These are phyloP conservation scores for Mortierella claussenii DNA, from an alignment of 192 early-diverging fungal genomes.

Conservation along the genomic window DNA sequence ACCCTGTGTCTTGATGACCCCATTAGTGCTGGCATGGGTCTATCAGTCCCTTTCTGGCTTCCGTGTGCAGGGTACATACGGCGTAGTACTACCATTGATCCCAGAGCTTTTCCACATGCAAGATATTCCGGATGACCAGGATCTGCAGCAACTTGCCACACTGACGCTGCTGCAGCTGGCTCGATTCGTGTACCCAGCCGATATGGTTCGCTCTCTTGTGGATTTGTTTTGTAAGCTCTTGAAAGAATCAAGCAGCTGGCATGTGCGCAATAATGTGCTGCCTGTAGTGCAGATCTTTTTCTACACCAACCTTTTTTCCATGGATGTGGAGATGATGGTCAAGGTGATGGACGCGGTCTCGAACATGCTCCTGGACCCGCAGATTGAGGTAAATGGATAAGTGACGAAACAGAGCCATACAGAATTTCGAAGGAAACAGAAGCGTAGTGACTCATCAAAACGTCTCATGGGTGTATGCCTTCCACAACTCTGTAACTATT, in stretches of 20 bases:
- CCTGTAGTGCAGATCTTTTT: constrained; percentile 89
- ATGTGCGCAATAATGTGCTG: constrained; percentile 79
- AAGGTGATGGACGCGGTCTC: constrained; percentile 77
- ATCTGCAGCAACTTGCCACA: constrained; percentile 70
- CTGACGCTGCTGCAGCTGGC: constrained; percentile 62
- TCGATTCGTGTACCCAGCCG: constrained; percentile 62
- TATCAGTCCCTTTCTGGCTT: constrained; percentile 63
- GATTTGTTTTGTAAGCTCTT: constrained; percentile 67
- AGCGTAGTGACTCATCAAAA: too few species aligned
- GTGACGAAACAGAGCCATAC: too few species aligned
- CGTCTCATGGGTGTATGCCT: too few species aligned
- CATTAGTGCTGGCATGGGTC: constrained; percentile 75
- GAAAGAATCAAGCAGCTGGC: constrained; percentile 75
- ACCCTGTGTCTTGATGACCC: too few species aligned
- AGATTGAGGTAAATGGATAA: constrained; percentile 82
- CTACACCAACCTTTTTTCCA: constrained; percentile 83
- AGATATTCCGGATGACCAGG: constrained; percentile 76
- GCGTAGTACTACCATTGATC: constrained; percentile 63
- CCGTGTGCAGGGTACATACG: constrained; percentile 65
- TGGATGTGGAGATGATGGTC: constrained; percentile 66
- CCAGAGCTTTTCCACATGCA: constrained; percentile 75
- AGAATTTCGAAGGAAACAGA: too few species aligned
- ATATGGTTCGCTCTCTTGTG: constrained; percentile 59
- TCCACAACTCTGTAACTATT: too few species aligned
- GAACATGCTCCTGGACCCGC: constrained; percentile 79